phyloP scores from a whole-genome alignment of 441 rosid genomes.

The Rhodomyrtus psidioides region DNA sequence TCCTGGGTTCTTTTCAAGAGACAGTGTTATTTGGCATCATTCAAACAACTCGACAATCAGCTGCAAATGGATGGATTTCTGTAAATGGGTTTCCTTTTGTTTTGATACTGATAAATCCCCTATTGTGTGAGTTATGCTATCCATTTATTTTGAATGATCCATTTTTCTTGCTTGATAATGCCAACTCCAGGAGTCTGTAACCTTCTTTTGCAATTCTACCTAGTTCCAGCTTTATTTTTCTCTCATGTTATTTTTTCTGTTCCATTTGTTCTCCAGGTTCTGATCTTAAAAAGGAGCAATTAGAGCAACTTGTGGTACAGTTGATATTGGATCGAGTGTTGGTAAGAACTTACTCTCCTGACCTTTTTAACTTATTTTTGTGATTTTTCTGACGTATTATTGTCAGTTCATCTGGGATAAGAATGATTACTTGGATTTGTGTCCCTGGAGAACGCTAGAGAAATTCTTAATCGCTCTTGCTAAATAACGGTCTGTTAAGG shows the following conservation, averaged over 20 bases:
- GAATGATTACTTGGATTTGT: not conserved
- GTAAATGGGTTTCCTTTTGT: not conserved
- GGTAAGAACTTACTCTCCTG: slow-evolving; percentile 39
- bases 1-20: not conserved
- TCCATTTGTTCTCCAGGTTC: slow-evolving; percentile 34
- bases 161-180: not conserved
- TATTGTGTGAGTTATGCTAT: not conserved
- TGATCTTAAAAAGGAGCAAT: slow-evolving; percentile 62
- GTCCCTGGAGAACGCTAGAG: not conserved
- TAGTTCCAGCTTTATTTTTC: not conserved
- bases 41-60: not conserved
- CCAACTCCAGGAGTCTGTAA: not conserved
- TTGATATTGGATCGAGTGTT: slow-evolving; percentile 65
- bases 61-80: not conserved
- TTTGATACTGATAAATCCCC: not conserved
- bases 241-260: not conserved
- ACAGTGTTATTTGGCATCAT: not conserved
- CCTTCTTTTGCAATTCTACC: not conserved
- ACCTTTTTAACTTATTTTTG: not conserved
- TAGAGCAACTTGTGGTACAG: slow-evolving; percentile 67
- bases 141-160: not conserved
- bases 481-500: not conserved
- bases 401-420: not conserved
- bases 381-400: not conserved
- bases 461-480: not conserved